Evolutionary conservation across 768 basidiomycete species (phyloP).

Genomic region (Hypholoma fasciculare): DNA sequence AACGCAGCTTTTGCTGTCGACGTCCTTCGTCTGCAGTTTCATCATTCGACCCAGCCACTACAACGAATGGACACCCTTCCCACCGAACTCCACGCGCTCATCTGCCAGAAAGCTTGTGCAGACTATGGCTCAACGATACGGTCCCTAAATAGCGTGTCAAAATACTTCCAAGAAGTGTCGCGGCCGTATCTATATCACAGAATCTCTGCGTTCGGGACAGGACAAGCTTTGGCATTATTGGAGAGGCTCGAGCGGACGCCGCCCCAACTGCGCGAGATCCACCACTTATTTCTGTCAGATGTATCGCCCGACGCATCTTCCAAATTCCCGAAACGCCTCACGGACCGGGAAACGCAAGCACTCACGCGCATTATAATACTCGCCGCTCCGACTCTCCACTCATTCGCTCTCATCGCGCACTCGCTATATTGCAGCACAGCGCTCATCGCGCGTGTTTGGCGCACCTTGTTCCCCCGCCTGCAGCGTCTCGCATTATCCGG

Average conservation of each 20-base stretch:
- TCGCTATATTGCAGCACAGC: conserved; percentile 33
- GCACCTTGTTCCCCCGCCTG: conserved; percentile 39
- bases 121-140: conserved; percentile 38
- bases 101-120: conserved; percentile 40
- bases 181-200: conserved; percentile 40
- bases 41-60: not conserved
- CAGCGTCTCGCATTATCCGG: conserved; percentile 43
- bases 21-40: not conserved
- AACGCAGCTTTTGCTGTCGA: not conserved
- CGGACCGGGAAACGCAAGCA: conserved; percentile 4
- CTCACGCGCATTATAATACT: conserved; percentile 34
- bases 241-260: conserved; percentile 31
- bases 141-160: conserved; percentile 38
- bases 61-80: conserved; percentile 35
- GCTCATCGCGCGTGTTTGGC: conserved; percentile 43
- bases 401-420: conserved; percentile 36
- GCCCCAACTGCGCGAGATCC: conserved; percentile 36
- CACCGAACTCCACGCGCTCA: conserved; percentile 44
- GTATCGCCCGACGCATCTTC: not conserved
- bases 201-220: conserved; percentile 30
- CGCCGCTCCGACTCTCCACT: conserved; percentile 40
- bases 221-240: conserved; percentile 27
- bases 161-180: conserved; percentile 37
- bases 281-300: conserved; percentile 47
- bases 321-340: not conserved